phyloP scores from a whole-genome alignment of 345 rosid species.

The Ceriops tagal region DNA sequence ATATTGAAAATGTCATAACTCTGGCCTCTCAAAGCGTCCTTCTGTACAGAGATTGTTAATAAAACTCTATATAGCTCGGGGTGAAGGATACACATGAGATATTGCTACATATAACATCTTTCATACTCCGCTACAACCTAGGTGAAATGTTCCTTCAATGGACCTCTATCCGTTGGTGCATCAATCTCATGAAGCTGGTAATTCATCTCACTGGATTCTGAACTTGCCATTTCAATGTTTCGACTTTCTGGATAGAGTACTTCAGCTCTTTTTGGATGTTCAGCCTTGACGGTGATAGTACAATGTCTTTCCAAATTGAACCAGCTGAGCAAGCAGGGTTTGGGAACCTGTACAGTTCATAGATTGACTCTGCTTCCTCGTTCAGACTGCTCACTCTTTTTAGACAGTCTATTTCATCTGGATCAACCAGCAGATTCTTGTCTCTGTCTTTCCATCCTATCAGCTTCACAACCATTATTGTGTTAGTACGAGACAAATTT shows the following conservation, averaged over 20 bases:
- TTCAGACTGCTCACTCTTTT: conserved; percentile 61
- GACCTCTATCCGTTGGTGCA: conserved; percentile 1
- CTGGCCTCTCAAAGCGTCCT: no score
- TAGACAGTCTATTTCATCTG: conserved; percentile 71
- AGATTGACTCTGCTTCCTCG: conserved; percentile 74
- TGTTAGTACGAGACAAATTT: conserved; percentile 20
- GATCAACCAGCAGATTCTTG: conserved; percentile 79
- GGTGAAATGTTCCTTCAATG: conserved; percentile 10
- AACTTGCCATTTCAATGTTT: conserved; percentile 25
- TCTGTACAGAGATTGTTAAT: no score
- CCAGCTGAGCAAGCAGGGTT: conserved; percentile 70
- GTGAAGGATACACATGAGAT: no score
- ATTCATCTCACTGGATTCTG: background rate
- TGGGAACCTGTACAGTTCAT: conserved; percentile 63
- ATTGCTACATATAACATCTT: conserved; percentile 5
- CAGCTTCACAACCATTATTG: conserved; percentile 44
- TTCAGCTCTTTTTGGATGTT: conserved; percentile 73
- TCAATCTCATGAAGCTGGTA: conserved; percentile 15
- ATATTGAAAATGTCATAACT: no score
- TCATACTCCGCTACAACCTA: conserved; percentile 5
- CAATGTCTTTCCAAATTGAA: conserved; percentile 95
- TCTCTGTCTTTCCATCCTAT: conserved; percentile 98
- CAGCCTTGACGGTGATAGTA: conserved; percentile 75
- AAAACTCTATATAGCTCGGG: no score
- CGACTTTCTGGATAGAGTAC: conserved; percentile 58